A percentile compares a stretch with the other conserved stretches of the same genome.
Conservation (phyloP, 139 green algal species). For the Closterium sp. region DNA sequence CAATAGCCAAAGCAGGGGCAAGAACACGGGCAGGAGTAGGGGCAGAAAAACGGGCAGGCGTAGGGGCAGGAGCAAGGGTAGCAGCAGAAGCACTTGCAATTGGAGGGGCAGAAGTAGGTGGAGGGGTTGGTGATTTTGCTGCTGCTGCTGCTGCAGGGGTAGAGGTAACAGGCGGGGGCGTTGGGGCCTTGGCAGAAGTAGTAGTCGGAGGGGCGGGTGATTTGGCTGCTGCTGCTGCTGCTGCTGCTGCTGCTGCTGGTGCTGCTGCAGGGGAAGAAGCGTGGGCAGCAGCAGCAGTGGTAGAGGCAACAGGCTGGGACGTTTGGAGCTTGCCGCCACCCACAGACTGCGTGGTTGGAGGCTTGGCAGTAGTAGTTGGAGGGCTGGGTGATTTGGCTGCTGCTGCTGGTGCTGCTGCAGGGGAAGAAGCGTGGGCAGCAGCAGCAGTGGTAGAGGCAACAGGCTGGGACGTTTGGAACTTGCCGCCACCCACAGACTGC, state of each 20-base stretch:
- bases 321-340: background rate
- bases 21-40: background rate
- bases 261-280: background rate
- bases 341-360: too few species aligned
- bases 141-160: too few species aligned
- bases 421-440: background rate
- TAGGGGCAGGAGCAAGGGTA: background rate
- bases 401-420: background rate
- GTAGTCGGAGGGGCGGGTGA: background rate
- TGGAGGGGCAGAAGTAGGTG: background rate
- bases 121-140: background rate
- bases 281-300: background rate
- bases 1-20: background rate
- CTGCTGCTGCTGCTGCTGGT: background rate
- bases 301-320: background rate
- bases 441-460: background rate
- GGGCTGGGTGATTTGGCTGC: background rate
- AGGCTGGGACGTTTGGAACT: background rate
- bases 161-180: too few species aligned
- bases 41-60: background rate
- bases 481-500: too few species aligned
- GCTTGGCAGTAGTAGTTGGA: background rate
- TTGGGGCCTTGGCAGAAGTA: too few species aligned
- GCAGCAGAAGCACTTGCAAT: background rate
- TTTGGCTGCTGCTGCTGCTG: background rate